Percentiles rank a stretch among this genome's conserved stretches.
These are phyloP conservation scores for Puccinia hordei DNA, from an alignment of 1,284 basidiomycete genomes.

Conservation along the genomic window DNA sequence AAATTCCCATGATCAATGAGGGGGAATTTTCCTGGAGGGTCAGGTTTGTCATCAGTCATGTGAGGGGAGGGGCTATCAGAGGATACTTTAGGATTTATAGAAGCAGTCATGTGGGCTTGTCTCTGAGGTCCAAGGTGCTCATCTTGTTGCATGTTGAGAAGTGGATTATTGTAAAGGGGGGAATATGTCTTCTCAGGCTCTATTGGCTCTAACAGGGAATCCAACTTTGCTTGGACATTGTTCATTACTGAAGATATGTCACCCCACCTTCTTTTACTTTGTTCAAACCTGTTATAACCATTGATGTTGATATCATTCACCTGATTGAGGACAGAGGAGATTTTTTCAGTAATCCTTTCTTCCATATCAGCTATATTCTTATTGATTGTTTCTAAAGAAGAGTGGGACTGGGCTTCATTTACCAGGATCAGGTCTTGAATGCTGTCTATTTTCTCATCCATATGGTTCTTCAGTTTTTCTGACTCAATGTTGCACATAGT, in stretches of 20 bases:
- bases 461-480: neutral
- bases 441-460: neutral
- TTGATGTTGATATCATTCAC: neutral
- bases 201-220: too few species aligned
- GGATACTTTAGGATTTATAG: too few species aligned
- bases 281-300: constrained; percentile 2
- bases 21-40: too few species aligned
- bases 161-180: too few species aligned
- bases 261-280: neutral
- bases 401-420: neutral
- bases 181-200: too few species aligned
- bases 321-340: neutral
- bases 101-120: too few species aligned
- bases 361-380: neutral
- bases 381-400: neutral
- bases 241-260: neutral
- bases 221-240: too few species aligned
- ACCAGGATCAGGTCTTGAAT: neutral
- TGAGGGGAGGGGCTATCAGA: too few species aligned
- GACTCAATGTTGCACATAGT: neutral
- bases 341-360: neutral
- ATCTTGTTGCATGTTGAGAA: too few species aligned
- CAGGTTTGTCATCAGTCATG: too few species aligned
- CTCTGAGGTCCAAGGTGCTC: too few species aligned
- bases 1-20: too few species aligned